phyloP scores from a whole-genome alignment of 768 basidiomycete genomes.

The Holtermannia corniformis region DNA sequence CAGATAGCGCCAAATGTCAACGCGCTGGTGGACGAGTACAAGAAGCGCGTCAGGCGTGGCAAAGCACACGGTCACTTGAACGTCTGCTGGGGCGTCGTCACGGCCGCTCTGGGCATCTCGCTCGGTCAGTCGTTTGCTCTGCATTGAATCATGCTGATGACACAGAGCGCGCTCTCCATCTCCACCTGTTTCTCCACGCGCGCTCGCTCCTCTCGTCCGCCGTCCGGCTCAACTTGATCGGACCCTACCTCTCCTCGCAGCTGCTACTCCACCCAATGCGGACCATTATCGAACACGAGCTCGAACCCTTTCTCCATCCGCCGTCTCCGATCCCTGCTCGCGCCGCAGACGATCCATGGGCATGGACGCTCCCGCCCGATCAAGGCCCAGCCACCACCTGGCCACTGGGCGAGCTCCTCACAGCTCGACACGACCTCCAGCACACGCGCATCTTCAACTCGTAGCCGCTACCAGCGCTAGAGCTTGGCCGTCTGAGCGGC shows the following conservation, averaged over 20 bases:
- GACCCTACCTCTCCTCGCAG: slow-evolving; percentile 87
- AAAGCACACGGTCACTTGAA: slow-evolving; percentile 72
- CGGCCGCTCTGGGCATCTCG: slow-evolving; percentile 62
- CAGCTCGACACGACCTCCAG: slow-evolving; percentile 81
- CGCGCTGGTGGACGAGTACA: slow-evolving; percentile 57
- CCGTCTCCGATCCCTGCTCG: background rate
- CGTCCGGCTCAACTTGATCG: slow-evolving; percentile 80
- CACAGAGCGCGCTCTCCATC: slow-evolving; percentile 68
- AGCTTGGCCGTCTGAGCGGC: slow-evolving; percentile 21
- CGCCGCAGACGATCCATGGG: slow-evolving; percentile 21
- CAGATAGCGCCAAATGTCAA: slow-evolving; percentile 13
- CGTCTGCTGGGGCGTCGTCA: slow-evolving; percentile 80
- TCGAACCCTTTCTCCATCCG: slow-evolving; percentile 18
- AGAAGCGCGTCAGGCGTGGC: slow-evolving; percentile 57
- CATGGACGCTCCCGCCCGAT: slow-evolving; percentile 29
- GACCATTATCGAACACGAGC: slow-evolving; percentile 56
- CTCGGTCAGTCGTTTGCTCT: slow-evolving; percentile 50
- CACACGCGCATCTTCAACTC: slow-evolving; percentile 92
- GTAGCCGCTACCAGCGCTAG: slow-evolving; percentile 17
- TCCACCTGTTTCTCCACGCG: slow-evolving; percentile 88
- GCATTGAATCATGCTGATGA: background rate
- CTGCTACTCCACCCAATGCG: slow-evolving; percentile 63
- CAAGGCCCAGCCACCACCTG: slow-evolving; percentile 78
- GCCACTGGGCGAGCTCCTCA: slow-evolving; percentile 90
- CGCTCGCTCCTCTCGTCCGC: slow-evolving; percentile 82